Evolutionary conservation across 305 asterid genomes (phyloP).

Genomic region (Fraxinus greggii): DNA sequence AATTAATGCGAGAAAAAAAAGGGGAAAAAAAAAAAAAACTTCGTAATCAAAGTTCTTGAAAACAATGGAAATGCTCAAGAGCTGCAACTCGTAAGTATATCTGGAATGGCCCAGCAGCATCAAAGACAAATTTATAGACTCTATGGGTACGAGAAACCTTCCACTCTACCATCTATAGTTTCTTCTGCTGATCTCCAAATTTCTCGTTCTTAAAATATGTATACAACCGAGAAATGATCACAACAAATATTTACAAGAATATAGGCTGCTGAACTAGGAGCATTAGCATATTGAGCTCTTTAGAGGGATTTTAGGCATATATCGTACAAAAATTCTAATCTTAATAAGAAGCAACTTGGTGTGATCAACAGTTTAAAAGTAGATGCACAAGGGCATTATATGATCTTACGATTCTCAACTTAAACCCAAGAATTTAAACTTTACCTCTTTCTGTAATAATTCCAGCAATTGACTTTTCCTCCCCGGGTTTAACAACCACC

Average conservation of each 20-base stretch:
- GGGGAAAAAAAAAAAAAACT: neutral
- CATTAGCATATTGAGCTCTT: neutral
- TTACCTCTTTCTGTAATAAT: conserved; percentile 96
- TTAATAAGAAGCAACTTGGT: neutral
- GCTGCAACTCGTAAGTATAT: neutral
- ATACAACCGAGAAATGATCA: neutral
- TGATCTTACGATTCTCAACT: neutral
- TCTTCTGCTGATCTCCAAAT: neutral
- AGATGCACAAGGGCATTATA: neutral
- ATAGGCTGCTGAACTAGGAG: neutral
- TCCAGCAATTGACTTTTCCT: conserved; percentile 74
- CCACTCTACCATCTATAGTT: neutral
- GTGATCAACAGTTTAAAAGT: neutral
- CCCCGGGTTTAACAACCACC: conserved; percentile 94
- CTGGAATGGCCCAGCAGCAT: neutral
- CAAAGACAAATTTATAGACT: neutral
- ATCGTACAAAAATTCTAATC: neutral
- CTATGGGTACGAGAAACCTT: neutral
- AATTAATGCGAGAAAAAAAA: neutral
- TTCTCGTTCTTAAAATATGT: neutral
- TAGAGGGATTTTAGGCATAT: neutral
- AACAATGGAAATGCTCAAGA: neutral
- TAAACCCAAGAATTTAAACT: neutral
- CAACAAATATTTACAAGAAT: neutral
- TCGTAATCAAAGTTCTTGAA: neutral